Evolutionary conservation across 768 basidiomycete species (phyloP), one percentile per base, ranked within the genome.

Genomic region (Lentinula detonsa): DNA sequence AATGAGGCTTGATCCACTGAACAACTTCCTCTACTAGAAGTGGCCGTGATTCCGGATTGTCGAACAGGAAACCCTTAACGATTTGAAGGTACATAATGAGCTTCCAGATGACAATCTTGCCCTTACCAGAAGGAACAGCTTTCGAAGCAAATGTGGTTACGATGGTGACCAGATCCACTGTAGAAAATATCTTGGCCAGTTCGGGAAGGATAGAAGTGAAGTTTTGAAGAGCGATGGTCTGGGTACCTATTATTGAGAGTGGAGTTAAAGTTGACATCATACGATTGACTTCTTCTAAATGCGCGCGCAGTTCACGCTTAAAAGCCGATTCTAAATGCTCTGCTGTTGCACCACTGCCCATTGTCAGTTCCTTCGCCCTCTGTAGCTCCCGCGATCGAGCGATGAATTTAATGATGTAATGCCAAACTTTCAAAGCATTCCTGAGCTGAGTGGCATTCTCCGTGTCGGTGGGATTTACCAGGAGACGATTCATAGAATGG

Each of bases 361-460:
- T 86, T 0, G 88, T 88, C 23, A 87, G 70, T 62, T 94, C 92
- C 68, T 88, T 88, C 5, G 80, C 77, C 71, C 92, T 92, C 71
- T 96, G 95, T 49, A 96, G 71, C 67, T 94, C 93, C 39, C 95
- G 80, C 2, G 95, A 88, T n/a, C 91, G 83, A 15, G 91, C 86
- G 68, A 97, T 90, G 73, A 98, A 93, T 70, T 91, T 92, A 84
- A 98, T 93, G 66, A 98, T 86, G 69, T 95, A 93, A 68, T 94
- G 90, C 94, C 94, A 96, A 34, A 98, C 96, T 72, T 98, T 98
- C 62, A 98, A 78, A 15, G 95, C 91, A 10, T 93, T 87, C 37
- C 95, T 87, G 59, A 98, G 81, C 5, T 85, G 82, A 16, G 90
- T 87, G 0, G 90, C 93, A 3, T 82, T 85, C 23, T 92, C 90